Evolutionary conservation across 192 early-diverging fungal species (phyloP).

Genomic region (Coemansia sp.): DNA sequence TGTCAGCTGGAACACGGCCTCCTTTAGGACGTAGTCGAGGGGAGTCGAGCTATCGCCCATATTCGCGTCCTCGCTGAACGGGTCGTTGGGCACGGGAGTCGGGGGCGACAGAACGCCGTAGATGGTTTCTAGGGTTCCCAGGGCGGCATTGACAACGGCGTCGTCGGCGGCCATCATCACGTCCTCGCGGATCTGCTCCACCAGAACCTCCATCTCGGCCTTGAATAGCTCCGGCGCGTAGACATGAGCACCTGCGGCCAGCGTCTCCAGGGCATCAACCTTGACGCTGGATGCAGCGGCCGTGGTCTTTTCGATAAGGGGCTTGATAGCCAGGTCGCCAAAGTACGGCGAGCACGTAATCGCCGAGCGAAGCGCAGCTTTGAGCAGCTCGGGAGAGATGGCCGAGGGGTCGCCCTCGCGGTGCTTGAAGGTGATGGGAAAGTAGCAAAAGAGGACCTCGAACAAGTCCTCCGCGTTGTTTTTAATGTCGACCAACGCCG

Average conservation of each 20-base stretch:
- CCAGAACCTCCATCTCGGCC: slow-evolving; percentile 69
- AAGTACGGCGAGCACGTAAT: slow-evolving; percentile 77
- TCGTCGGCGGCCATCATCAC: slow-evolving; percentile 77
- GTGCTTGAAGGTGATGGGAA: slow-evolving; percentile 98
- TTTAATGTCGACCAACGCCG: slow-evolving; percentile 73
- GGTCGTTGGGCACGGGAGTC: slow-evolving; percentile 7
- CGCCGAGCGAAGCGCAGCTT: slow-evolving; percentile 71
- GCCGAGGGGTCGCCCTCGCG: slow-evolving; percentile 93
- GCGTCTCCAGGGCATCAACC: slow-evolving; percentile 90
- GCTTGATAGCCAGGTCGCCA: slow-evolving; percentile 78
- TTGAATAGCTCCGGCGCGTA: slow-evolving; percentile 70
- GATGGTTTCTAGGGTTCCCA: slow-evolving; percentile 67
- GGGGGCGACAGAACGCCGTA: slow-evolving; percentile 54
- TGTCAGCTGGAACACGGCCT: slow-evolving; percentile 56
- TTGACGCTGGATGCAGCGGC: slow-evolving; percentile 87
- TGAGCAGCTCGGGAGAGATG: slow-evolving; percentile 91
- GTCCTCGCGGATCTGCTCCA: slow-evolving; percentile 61
- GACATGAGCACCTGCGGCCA: slow-evolving; percentile 72
- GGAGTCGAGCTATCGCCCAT: slow-evolving; percentile 26
- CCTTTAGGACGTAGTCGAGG: slow-evolving; percentile 58
- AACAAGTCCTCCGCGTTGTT: slow-evolving; percentile 87
- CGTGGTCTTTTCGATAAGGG: slow-evolving; percentile 86
- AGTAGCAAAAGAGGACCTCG: slow-evolving; percentile 98
- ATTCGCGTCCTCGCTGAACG: slow-evolving; percentile 7
- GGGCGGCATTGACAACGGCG: slow-evolving; percentile 63